These are phyloP conservation scores for Skeletonema marinoi DNA, from an alignment of 108 stramenopile genomes.

Conservation along the genomic window DNA sequence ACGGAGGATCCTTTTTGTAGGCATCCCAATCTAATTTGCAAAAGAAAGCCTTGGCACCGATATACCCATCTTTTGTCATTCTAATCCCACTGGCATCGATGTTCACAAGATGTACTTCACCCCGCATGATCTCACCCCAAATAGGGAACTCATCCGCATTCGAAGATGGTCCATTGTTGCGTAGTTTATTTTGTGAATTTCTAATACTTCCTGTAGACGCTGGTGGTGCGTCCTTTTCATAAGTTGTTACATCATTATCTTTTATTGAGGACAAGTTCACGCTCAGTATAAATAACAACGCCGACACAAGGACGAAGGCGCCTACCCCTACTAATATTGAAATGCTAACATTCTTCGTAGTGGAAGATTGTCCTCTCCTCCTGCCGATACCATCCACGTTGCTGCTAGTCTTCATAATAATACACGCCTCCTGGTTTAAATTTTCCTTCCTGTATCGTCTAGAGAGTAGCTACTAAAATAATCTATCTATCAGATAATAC, in stretches of 20 bases:
- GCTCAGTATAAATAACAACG: background rate
- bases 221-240: background rate
- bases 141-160: background rate
- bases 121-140: conserved; percentile 2
- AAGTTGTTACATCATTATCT: background rate
- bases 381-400: background rate
- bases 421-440: too few species aligned
- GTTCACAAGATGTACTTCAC: background rate
- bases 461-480: too few species aligned
- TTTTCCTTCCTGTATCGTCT: too few species aligned
- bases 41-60: conserved; percentile 60
- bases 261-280: background rate
- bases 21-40: conserved; percentile 69
- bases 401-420: background rate
- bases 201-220: background rate
- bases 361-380: background rate
- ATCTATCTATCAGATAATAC: too few species aligned
- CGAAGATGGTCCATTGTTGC: background rate
- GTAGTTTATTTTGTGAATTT: background rate
- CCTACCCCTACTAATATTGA: background rate
- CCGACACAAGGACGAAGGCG: background rate
- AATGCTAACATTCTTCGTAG: background rate
- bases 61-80: background rate
- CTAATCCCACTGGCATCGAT: background rate
- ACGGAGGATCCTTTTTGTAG: conserved; percentile 61